Evolutionary conservation across 768 basidiomycete genomes (phyloP), one percentile per base, ranked within the genome.

Genomic region (Cystofilobasidium bisporidii): DNA sequence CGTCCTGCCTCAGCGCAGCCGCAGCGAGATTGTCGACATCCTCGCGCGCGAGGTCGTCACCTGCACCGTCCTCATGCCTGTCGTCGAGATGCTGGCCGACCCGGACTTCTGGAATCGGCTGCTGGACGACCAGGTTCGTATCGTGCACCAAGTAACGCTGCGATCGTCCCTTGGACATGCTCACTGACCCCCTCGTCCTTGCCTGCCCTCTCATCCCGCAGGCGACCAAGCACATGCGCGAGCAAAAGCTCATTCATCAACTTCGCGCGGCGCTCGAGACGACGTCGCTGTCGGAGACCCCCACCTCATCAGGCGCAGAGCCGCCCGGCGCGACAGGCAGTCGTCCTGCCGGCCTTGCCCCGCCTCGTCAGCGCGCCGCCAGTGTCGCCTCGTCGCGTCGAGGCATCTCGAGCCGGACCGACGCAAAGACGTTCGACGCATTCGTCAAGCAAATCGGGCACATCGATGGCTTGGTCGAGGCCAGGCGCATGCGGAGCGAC

Each of bases 61-160:
- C 5, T 93, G 90, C 74, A 81, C 86, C 2, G 84, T 94, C 3
- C 74, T 97, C 47, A 85, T 88, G 73, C 92, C 94, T 17, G 77
- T 94, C 63, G 85, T 94, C 81, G 90, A 97, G 59, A 89, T 94
- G 86, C 75, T 97, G 41, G 82, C 88, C 33, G 96, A 99, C 76
- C 90, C 92, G 6, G 96, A 99, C 76, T 96, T 96, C 71, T 97
- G 92, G 92, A 99, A 99, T 78, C 81, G 85, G 67, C 83, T 84
- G 43, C 88, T 97, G 60, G 93, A 97, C 76, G 86, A 92, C 78
- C 84, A 89, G 79, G 93, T 91, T 75, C 78, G 89, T 80, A 26
- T 6, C 20, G 45, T 24, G 6, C 45, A 24, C 17, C n/a, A n/a
- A n/a, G n/a, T n/a, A n/a, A n/a, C n/a, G n/a, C n/a, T n/a, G n/a